These are phyloP conservation scores for Lumnitzera littorea DNA, from an alignment of 345 rosid species.

Conservation along the genomic window DNA sequence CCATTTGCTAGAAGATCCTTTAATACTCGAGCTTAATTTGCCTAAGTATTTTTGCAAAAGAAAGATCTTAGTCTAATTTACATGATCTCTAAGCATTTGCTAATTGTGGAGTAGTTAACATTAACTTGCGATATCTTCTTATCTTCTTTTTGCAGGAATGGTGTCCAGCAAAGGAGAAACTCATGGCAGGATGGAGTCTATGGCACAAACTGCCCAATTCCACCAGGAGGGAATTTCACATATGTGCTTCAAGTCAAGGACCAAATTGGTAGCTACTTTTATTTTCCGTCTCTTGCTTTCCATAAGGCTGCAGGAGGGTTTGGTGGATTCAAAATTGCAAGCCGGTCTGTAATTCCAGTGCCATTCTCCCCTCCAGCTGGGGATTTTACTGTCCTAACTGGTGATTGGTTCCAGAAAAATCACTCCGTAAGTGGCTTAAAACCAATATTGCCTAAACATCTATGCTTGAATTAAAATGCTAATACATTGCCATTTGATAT, in stretches of 20 bases:
- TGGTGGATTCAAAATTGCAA: constrained; percentile 59
- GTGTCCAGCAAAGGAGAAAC: constrained; percentile 75
- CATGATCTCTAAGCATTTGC: too few relatives aligned
- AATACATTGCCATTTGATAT: too few relatives aligned
- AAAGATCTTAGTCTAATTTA: too few relatives aligned
- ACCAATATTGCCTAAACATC: not conserved
- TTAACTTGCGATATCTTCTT: not conserved
- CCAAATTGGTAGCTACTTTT: constrained; percentile 78
- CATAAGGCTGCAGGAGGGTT: constrained; percentile 86
- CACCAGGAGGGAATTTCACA: constrained; percentile 71
- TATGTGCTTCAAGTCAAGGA: constrained; percentile 74
- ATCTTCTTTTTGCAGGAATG: constrained; percentile 37
- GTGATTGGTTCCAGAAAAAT: constrained; percentile 68
- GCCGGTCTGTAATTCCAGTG: constrained; percentile 71
- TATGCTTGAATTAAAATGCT: too few relatives aligned
- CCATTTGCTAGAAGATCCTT: too few relatives aligned
- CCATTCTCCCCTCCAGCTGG: constrained; percentile 66
- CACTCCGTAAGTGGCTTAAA: constrained; percentile 39
- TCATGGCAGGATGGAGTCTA: constrained; percentile 81
- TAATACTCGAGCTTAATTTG: too few relatives aligned
- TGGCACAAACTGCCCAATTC: constrained; percentile 80
- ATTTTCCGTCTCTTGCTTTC: constrained; percentile 72
- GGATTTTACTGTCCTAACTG: constrained; percentile 62
- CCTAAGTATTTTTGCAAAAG: too few relatives aligned
- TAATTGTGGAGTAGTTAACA: too few relatives aligned